Evolutionary conservation across 176 grass and related monocot genomes (phyloP).

Genomic region (Phoenix roebelenii): DNA sequence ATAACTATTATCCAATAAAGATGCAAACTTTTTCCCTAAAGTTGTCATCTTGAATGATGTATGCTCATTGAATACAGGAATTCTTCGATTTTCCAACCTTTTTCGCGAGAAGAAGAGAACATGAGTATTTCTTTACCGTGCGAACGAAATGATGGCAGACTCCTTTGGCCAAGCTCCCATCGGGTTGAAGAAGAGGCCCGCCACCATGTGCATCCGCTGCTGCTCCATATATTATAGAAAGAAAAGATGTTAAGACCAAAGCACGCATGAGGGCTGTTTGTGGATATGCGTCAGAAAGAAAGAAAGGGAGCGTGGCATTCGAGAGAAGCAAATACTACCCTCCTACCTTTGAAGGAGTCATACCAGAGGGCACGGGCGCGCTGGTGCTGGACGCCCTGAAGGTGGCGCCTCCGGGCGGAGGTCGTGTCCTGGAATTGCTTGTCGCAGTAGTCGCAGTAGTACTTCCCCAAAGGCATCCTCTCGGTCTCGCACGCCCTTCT

Average conservation of each 20-base stretch:
- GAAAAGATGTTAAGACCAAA: background rate
- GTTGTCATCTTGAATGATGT: no score
- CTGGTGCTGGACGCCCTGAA: constrained; percentile 53
- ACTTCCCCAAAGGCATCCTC: constrained; percentile 65
- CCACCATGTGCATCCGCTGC: constrained; percentile 31
- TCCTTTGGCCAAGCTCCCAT: constrained; percentile 36
- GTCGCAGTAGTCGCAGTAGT: constrained; percentile 96
- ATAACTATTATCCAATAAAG: no score
- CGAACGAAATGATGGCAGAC: constrained; percentile 72
- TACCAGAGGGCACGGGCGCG: constrained; percentile 73
- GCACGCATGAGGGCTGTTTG: constrained; percentile 15
- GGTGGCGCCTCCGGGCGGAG: constrained; percentile 65
- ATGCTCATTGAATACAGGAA: no score
- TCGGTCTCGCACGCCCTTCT: background rate
- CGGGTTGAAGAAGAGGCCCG: constrained; percentile 25
- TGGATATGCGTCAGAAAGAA: constrained; percentile 22
- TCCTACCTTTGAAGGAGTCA: constrained; percentile 45
- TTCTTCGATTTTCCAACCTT: no score
- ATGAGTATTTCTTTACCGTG: constrained; percentile 26
- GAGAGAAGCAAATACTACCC: no score
- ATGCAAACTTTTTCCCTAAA: no score
- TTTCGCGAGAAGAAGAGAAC: background rate
- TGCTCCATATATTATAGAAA: background rate
- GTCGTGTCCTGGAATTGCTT: constrained; percentile 91
- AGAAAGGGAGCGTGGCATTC: background rate